A percentile compares a stretch with the other conserved stretches of the same genome.
Conservation (phyloP, 164 flowering plant species). For the Magnolia changhungtana region DNA sequence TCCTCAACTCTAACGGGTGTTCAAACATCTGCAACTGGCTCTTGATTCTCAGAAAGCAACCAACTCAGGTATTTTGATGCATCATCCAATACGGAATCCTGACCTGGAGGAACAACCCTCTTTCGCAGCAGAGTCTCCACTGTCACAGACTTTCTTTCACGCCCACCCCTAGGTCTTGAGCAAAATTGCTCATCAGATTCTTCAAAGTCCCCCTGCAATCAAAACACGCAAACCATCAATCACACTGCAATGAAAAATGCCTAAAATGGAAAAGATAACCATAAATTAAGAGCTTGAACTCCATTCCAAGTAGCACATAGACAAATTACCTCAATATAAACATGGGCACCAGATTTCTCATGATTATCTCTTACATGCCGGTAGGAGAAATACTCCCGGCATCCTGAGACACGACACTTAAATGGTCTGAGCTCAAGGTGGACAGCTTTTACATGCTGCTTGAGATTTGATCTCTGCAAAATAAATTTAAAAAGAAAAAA, state of each 20-base stretch:
- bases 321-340: conserved; percentile 43
- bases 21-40: background rate
- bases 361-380: conserved; percentile 84
- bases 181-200: conserved; percentile 54
- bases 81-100: conserved; percentile 10
- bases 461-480: conserved; percentile 78
- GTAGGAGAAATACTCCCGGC: conserved; percentile 64
- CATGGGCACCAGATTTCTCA: conserved; percentile 60
- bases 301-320: background rate
- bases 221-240: background rate
- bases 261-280: background rate
- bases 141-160: conserved; percentile 45
- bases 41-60: conserved; percentile 19
- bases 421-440: conserved; percentile 59
- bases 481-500: background rate
- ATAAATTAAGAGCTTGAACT: background rate
- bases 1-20: too few relatives aligned
- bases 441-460: conserved; percentile 67
- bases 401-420: conserved; percentile 52
- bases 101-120: conserved; percentile 47
- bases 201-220: conserved; percentile 31
- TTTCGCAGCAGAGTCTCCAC: conserved; percentile 56
- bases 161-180: conserved; percentile 67
- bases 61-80: conserved; percentile 27
- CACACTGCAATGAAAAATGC: background rate